A percentile compares a stretch with the other conserved stretches of the same genome.
phyloP scores from a whole-genome alignment of 768 basidiomycete species.

The Neoboletus brunneissimus region DNA sequence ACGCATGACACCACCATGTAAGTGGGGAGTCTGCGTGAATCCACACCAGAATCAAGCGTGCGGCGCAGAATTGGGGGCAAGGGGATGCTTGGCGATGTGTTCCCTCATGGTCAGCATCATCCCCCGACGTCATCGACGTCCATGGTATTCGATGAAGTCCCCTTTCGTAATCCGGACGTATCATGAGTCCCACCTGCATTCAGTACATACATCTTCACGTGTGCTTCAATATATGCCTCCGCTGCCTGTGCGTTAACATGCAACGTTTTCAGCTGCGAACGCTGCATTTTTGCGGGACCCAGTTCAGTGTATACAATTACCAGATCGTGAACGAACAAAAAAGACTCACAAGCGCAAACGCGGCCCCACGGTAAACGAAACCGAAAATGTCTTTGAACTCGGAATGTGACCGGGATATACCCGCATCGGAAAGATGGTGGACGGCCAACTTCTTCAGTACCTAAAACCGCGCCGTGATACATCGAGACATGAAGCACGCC shows the following conservation, averaged over 20 bases:
- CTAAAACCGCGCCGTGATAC: slow-evolving; percentile 13
- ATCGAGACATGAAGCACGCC: not conserved
- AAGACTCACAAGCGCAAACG: slow-evolving; percentile 39
- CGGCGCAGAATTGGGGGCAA: not conserved
- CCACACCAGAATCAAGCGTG: not conserved
- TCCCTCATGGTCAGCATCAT: slow-evolving; percentile 4
- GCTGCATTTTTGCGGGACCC: slow-evolving; percentile 9
- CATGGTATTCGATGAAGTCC: not conserved
- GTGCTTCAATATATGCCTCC: slow-evolving; percentile 35
- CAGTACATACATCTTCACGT: slow-evolving; percentile 36
- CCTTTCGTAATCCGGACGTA: not conserved
- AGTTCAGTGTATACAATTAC: not conserved
- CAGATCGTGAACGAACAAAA: not conserved
- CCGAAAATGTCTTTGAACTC: slow-evolving; percentile 43
- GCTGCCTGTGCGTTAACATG: slow-evolving; percentile 26
- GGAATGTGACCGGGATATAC: slow-evolving; percentile 35
- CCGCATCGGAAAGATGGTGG: slow-evolving; percentile 30
- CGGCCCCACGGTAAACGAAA: slow-evolving; percentile 38
- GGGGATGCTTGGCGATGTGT: not conserved
- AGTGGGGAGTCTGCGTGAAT: not conserved
- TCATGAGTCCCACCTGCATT: not conserved
- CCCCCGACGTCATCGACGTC: slow-evolving; percentile 9
- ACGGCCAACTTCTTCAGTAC: slow-evolving; percentile 41
- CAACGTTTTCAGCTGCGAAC: slow-evolving; percentile 29
- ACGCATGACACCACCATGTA: not conserved